Conservation (phyloP, 2,329 filamentous ascomycete genomes). For the Beauveria australis region DNA sequence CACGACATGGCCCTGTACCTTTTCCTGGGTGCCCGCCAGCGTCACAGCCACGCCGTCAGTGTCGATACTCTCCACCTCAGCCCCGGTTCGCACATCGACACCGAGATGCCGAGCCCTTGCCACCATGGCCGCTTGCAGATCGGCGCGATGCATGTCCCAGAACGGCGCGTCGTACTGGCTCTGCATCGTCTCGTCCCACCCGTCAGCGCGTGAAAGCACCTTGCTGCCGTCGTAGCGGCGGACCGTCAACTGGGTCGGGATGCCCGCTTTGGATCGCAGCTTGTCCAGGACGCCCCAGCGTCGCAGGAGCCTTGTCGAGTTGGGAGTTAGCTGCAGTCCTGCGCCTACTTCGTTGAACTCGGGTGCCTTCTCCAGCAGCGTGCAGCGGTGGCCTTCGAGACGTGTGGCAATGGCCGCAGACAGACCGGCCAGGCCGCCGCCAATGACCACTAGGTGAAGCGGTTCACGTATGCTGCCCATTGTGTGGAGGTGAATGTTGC, state of each 20-base stretch:
- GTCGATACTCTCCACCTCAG: slow-evolving; percentile 38
- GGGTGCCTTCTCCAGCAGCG: neutral
- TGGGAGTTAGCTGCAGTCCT: slow-evolving; percentile 45
- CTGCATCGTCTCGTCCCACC: slow-evolving; percentile 43
- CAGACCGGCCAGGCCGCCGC: neutral
- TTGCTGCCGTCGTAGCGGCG: slow-evolving; percentile 45
- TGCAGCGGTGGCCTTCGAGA: neutral
- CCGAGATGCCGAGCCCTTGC: slow-evolving; percentile 44
- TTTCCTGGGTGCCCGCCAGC: slow-evolving; percentile 23
- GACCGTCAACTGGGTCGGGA: slow-evolving; percentile 41
- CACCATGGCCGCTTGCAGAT: slow-evolving; percentile 48
- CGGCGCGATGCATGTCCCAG: slow-evolving; percentile 52
- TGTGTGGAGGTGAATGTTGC: neutral
- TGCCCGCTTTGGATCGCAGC: slow-evolving; percentile 29
- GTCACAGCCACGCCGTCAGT: slow-evolving; percentile 37
- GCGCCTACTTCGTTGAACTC: slow-evolving; percentile 34
- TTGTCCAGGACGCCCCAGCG: slow-evolving; percentile 39
- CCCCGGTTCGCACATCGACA: slow-evolving; percentile 39
- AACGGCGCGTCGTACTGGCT: slow-evolving; percentile 49
- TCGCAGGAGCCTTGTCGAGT: slow-evolving; percentile 40
- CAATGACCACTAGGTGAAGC: neutral
- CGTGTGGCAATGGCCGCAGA: neutral
- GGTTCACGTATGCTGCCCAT: neutral
- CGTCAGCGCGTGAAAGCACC: slow-evolving; percentile 34
- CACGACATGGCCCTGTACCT: slow-evolving; percentile 42